phyloP scores from a whole-genome alignment of 2,329 filamentous ascomycete genomes.

The Aspergillus pseudotamarii region DNA sequence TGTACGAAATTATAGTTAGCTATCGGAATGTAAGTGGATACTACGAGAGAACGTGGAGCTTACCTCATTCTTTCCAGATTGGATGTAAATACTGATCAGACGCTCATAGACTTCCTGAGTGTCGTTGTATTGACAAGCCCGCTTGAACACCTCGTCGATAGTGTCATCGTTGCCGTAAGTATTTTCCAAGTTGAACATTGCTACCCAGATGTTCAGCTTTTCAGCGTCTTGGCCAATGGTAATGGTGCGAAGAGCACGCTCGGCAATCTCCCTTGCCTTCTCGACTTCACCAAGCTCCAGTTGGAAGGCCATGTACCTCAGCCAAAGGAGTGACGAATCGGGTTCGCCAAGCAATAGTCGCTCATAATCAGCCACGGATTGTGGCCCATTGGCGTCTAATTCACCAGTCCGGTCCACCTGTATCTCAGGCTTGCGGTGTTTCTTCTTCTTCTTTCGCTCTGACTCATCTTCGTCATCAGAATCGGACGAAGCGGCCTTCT shows the following conservation, averaged over 20 bases:
- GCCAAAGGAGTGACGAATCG: conserved; percentile 91
- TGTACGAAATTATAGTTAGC: conserved; percentile 46
- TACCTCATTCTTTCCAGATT: conserved; percentile 82
- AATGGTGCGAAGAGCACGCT: conserved; percentile 88
- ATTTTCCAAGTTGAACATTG: conserved; percentile 90
- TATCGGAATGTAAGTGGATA: neutral
- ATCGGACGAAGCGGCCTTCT: conserved; percentile 49
- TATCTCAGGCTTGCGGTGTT: conserved; percentile 73
- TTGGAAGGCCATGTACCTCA: conserved; percentile 98
- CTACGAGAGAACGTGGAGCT: conserved; percentile 35
- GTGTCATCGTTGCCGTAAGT: conserved; percentile 82
- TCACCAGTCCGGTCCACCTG: conserved; percentile 90
- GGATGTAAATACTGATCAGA: conserved; percentile 91
- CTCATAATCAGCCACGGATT: conserved; percentile 90
- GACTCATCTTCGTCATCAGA: conserved; percentile 50
- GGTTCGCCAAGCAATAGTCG: conserved; percentile 88
- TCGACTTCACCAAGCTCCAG: conserved; percentile 86
- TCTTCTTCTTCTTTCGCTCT: conserved; percentile 66
- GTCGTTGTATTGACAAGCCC: conserved; percentile 92
- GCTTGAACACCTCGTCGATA: conserved; percentile 83
- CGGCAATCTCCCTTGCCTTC: conserved; percentile 84
- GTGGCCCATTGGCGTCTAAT: conserved; percentile 83
- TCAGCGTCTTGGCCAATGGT: conserved; percentile 87
- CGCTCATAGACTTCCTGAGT: conserved; percentile 85
- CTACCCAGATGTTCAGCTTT: conserved; percentile 94